Conservation (phyloP, 768 basidiomycete genomes). For the Psilocybe cyanescens region DNA sequence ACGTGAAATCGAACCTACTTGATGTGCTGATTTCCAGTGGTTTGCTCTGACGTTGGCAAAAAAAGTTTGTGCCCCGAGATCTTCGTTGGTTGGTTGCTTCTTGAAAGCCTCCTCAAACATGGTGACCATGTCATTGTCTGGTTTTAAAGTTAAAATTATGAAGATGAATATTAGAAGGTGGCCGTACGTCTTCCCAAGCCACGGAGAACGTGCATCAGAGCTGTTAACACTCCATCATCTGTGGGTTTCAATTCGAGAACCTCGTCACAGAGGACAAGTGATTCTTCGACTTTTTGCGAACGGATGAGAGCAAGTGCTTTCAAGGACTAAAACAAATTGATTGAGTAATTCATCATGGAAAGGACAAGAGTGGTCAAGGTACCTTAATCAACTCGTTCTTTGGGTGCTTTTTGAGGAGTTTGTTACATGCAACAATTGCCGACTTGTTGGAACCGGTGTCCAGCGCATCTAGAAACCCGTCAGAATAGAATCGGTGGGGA, state of each 20-base stretch:
- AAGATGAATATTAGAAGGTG: background rate
- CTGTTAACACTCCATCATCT: conserved; percentile 73
- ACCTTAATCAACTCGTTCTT: conserved; percentile 76
- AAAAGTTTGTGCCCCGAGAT: conserved; percentile 83
- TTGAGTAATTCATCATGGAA: background rate
- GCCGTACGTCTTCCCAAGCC: conserved; percentile 69
- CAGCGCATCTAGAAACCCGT: conserved; percentile 64
- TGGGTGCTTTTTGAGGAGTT: conserved; percentile 85
- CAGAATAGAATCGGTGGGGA: conserved; percentile 1
- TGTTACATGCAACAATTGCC: conserved; percentile 84
- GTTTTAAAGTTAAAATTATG: background rate
- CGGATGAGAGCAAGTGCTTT: conserved; percentile 87
- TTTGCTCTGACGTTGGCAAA: conserved; percentile 81
- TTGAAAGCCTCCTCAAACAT: conserved; percentile 91
- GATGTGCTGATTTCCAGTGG: conserved; percentile 88
- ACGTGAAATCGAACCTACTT: conserved; percentile 44
- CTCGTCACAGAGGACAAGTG: conserved; percentile 78
- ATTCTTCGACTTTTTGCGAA: conserved; percentile 85
- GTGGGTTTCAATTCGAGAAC: conserved; percentile 74
- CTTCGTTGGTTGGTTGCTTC: conserved; percentile 79
- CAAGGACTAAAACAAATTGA: conserved; percentile 54
- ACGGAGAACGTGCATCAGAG: conserved; percentile 84
- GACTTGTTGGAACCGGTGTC: conserved; percentile 89
- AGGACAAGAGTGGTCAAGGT: background rate
- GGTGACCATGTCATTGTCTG: conserved; percentile 76